A percentile compares a stretch with the other conserved stretches of the same genome.
These are phyloP conservation scores for Cucurbita moschata DNA, from an alignment of 306 rosid species.

Conservation along the genomic window DNA sequence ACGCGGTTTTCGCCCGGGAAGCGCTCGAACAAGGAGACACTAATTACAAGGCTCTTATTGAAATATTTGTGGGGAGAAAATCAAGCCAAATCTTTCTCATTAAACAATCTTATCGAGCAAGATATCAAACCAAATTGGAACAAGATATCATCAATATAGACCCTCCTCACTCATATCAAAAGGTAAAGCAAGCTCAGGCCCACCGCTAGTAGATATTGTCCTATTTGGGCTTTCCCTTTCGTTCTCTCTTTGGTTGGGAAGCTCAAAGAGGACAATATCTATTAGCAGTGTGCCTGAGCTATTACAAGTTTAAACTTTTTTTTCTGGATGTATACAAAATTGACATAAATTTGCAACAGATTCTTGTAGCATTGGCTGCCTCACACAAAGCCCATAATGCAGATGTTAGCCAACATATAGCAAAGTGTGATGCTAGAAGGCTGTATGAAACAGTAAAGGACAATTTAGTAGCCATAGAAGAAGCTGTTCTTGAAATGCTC, in stretches of 20 bases:
- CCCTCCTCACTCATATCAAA: slow-evolving; percentile 57
- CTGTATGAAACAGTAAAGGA: slow-evolving; percentile 55
- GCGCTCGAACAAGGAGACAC: slow-evolving; percentile 34
- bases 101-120: slow-evolving; percentile 40
- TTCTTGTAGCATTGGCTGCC: slow-evolving; percentile 55
- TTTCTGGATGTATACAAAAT: not conserved
- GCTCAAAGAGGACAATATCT: too few relatives aligned
- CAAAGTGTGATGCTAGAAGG: slow-evolving; percentile 63
- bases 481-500: slow-evolving; percentile 47
- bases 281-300: too few relatives aligned
- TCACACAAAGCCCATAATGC: slow-evolving; percentile 62
- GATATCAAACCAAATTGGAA: slow-evolving; percentile 34
- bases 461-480: slow-evolving; percentile 28
- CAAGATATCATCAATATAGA: slow-evolving; percentile 59
- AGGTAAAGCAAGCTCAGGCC: slow-evolving; percentile 15
- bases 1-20: slow-evolving; percentile 31
- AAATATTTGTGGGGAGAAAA: slow-evolving; percentile 49
- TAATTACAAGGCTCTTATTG: slow-evolving; percentile 42
- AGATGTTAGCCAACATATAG: slow-evolving; percentile 47
- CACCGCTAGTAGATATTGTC: too few relatives aligned
- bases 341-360: slow-evolving; percentile 17
- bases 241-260: too few relatives aligned
- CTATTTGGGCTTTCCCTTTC: too few relatives aligned
- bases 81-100: slow-evolving; percentile 55
- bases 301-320: not conserved